Evolutionary conservation across 208 protist species (phyloP), one percentile per base, ranked within the genome.

Genomic region (Acanthamoeba polyphaga): DNA sequence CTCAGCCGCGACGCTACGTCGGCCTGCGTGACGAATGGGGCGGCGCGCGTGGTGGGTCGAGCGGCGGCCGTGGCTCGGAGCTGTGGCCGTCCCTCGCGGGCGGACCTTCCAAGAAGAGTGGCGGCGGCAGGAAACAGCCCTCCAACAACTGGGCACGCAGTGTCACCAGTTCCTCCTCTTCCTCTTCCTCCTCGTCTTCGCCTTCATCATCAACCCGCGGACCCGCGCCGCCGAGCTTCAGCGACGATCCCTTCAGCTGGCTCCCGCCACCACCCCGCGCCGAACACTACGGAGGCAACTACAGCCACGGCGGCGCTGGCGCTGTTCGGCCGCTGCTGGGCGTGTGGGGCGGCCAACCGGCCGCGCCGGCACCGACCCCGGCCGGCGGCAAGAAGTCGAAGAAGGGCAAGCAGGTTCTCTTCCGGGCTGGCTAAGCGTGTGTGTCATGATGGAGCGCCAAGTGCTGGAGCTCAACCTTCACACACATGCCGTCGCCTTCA

Each of bases 391-490:
- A 74, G 38, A 38, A 38, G 38, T 38, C 38, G 66, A 74, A 74
- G 66, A 74, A 74, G 24, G 66, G 66, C 66, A 74, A 74, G 66
- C 66, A 74, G 66, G 66, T 74, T 24, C 66, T 74, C 66, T 74
- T 74, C 66, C 66, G 66, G n/a, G 66, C 24, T 9, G 66, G 66
- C 66, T 74, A 74, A 74, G 55, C 55, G 55, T 60, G 10, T 60
- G 55, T 60, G 55, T 1, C 15, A 19, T 60, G 10, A 19, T 19
- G 38, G 38, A 38, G 38, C 55, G 55, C 55, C 55, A 60, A 60
- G 55, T 60, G 55, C 55, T 60, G 55, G 55, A 12, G 55, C 55
- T 12, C 19, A 60, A 60, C 0, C 38, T 38, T 38, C 55, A 60
- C 55, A 60, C 15, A 60, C 15, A 60, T 38, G 38, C 38, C 38